phyloP scores from a whole-genome alignment of 768 basidiomycete genomes.

The Pleurotus tuber-regium region DNA sequence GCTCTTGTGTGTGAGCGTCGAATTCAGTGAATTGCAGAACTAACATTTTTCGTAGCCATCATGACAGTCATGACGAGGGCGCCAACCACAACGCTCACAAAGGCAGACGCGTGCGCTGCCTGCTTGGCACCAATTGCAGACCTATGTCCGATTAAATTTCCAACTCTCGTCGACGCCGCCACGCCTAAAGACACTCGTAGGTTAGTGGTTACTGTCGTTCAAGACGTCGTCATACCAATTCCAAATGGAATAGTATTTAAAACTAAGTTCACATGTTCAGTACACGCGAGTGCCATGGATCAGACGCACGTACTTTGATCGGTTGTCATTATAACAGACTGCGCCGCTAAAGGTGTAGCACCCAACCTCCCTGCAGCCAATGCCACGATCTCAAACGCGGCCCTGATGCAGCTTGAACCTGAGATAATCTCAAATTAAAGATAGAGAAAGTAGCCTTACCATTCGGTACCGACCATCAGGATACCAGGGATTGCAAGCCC shows the following conservation, averaged over 20 bases:
- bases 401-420: constrained; percentile 39
- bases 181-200: constrained; percentile 27
- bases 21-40: neutral
- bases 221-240: constrained; percentile 38
- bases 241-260: constrained; percentile 77
- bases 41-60: constrained; percentile 54
- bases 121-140: constrained; percentile 50
- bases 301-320: constrained; percentile 59
- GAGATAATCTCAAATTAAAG: no score
- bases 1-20: neutral
- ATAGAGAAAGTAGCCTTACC: constrained; percentile 38
- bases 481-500: constrained; percentile 75
- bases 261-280: constrained; percentile 45
- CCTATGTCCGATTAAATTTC: constrained; percentile 66
- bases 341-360: constrained; percentile 64
- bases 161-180: constrained; percentile 69
- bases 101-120: constrained; percentile 60
- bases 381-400: constrained; percentile 80
- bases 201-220: neutral
- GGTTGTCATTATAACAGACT: constrained; percentile 58
- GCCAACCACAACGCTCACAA: constrained; percentile 62
- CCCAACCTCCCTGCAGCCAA: constrained; percentile 74
- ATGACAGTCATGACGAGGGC: constrained; percentile 56
- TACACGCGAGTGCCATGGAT: no score
- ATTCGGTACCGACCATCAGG: constrained; percentile 79